Conservation (phyloP, 2,329 filamentous ascomycete genomes). For the Cucurbitaria berberidis region DNA sequence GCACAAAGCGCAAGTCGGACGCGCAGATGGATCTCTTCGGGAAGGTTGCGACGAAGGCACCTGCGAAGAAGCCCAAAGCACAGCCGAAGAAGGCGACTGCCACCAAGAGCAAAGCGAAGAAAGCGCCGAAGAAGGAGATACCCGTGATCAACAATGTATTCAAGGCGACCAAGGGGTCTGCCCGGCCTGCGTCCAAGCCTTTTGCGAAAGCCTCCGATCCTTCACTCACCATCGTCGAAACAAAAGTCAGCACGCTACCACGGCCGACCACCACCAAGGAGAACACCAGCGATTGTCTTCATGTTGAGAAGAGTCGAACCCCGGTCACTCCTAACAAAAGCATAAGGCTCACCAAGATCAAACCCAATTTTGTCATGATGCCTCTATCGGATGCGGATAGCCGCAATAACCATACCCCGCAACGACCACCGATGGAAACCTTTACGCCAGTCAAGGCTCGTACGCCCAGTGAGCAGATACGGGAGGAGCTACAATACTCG, state of each 20-base stretch:
- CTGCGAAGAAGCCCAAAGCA: conserved; percentile 30
- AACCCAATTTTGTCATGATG: conserved; percentile 28
- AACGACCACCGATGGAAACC: conserved; percentile 35
- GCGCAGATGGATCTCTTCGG: conserved; percentile 29
- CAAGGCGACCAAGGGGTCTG: conserved; percentile 36
- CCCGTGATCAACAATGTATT: conserved; percentile 37
- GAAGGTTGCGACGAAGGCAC: conserved; percentile 29
- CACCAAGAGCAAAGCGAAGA: conserved; percentile 36
- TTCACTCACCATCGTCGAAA: conserved; percentile 8
- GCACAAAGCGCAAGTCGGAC: conserved; percentile 40
- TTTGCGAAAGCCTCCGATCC: conserved; percentile 11
- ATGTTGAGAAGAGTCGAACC: conserved; percentile 14
- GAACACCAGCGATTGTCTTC: conserved; percentile 18
- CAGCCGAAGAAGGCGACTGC: conserved; percentile 38
- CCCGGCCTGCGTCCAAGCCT: conserved; percentile 20
- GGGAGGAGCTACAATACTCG: conserved; percentile 23
- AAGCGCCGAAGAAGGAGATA: conserved; percentile 29
- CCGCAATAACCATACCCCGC: conserved; percentile 42
- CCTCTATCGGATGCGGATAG: conserved; percentile 36
- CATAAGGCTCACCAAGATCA: conserved; percentile 32
- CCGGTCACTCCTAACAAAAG: conserved; percentile 28
- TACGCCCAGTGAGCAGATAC: conserved; percentile 36
- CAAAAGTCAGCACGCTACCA: conserved; percentile 11
- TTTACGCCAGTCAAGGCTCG: conserved; percentile 40
- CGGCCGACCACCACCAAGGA: conserved; percentile 17